Evolutionary conservation across 805 yeast genomes (phyloP), one percentile per base, ranked within the genome.

Genomic region (Wickerhamiella azymoides): DNA sequence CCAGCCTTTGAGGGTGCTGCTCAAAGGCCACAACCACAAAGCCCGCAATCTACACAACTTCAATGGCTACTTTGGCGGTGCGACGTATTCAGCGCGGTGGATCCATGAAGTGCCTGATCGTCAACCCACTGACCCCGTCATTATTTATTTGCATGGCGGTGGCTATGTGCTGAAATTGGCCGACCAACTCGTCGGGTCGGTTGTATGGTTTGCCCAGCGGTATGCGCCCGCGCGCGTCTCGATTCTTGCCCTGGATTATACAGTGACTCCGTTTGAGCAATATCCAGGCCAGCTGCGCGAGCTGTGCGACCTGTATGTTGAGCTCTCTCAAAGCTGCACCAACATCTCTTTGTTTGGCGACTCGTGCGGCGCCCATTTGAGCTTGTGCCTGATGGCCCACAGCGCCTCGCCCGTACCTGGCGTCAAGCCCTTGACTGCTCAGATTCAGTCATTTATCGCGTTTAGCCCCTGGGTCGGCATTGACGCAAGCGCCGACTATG

Each of bases 301-400:
- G 46, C 32, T 32, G 27, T n/a, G 19, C 14, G 27, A 27, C 8
- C 27, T 33, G 10, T 44, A 44, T 39, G 14, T 10, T 13, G 42
- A 38, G 3, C 35, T 44, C 17, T 11, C 39, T 5, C 11, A 24
- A 27, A 16, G 30, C 14, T 49, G 51, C 44, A 46, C 50, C 24
- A 49, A 25, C 24, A 37, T 59, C 39, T 46, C 55, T 7, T 33
- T 57, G 2, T 43, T 52, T 19, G 65, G 66, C 18, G 66, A 62
- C 41, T 62, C 65, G 9, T 60, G 60, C 16, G 65, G 66, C 26
- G 63, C 58, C 1, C 61, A 60, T 40, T 45, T 62, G 26, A 49
- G 53, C 1, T 42, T 61, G 9, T 51, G 28, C 5, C 25, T 53
- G 41, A 40, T 48, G 6, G 30, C 42, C 5, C 51, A 43, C 26